Evolutionary conservation across 257 asterid species (phyloP), one percentile per base, ranked within the genome.

Genomic region (Solanum clarkiae): DNA sequence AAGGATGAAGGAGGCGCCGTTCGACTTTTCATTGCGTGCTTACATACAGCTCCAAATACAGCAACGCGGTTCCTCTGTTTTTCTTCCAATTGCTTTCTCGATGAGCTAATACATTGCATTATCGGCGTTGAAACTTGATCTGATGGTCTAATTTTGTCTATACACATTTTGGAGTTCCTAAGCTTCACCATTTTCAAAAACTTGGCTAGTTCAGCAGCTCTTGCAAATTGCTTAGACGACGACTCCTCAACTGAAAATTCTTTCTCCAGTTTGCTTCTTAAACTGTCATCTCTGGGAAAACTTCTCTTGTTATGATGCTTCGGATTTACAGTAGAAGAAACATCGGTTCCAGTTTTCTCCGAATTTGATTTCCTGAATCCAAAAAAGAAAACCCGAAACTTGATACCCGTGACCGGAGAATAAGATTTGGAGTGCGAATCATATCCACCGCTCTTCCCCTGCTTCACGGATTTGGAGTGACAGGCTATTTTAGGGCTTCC

Each of bases 11-110:
- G 86, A 13, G 90, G 86, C 15, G 90, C 92, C 32, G 98, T 93
- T 51, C 97, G 93, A 86, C 96, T 92, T 88, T 92, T 94, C 60
- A 91, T 91, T 54, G 92, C 87, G 77, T 89, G 93, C 77, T 89
- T 91, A 47, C 89, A 84, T 51, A 86, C 92, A 22, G 88, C 91
- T 82, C 88, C 89, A 20, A 95, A 88, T 59, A 90, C 91, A 8
- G 92, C 89, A 53, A 87, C 84, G 36, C 93, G 86, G 88, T 88
- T 86, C 36, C 86, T 88, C 10, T 85, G 85, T 49, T 83, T 87
- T 22, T 53, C 82, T 51, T 85, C 92, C 12, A 70, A 40, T 10
- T 18, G 80, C 80, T 70, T 70, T 70, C 54, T 70, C 74, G 95
- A 91, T 7, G 94, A 90, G 42, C 45, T 63, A 20, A 69, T 84